These are phyloP conservation scores for Conticribra guillardii DNA, from an alignment of 108 stramenopile genomes.

Conservation along the genomic window DNA sequence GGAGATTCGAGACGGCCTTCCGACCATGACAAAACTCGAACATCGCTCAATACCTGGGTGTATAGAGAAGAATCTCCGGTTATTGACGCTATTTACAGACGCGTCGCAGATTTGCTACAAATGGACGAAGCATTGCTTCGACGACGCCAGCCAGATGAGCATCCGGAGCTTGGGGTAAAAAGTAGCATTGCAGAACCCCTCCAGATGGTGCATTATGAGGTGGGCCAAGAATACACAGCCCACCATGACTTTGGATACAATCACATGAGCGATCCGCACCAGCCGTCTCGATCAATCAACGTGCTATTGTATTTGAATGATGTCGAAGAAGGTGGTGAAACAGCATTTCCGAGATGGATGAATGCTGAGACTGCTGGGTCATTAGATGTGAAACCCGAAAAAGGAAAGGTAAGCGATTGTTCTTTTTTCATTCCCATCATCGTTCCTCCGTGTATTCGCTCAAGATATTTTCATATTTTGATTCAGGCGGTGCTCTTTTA, in stretches of 20 bases:
- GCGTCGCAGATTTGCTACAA: slow-evolving; percentile 81
- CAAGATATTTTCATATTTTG: background rate
- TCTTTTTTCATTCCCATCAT: background rate
- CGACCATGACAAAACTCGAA: slow-evolving; percentile 55
- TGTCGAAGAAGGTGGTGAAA: slow-evolving; percentile 74
- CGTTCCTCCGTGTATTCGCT: background rate
- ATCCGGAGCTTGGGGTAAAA: slow-evolving; percentile 52
- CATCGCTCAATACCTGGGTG: slow-evolving; percentile 88
- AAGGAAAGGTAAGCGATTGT: slow-evolving; percentile 46
- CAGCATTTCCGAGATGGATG: slow-evolving; percentile 76
- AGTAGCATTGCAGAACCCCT: slow-evolving; percentile 70
- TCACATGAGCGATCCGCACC: slow-evolving; percentile 42
- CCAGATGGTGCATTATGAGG: slow-evolving; percentile 89
- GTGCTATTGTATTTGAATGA: slow-evolving; percentile 86
- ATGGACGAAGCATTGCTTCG: slow-evolving; percentile 82
- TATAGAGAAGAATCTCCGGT: slow-evolving; percentile 62
- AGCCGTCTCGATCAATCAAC: slow-evolving; percentile 74
- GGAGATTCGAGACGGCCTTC: slow-evolving; percentile 33
- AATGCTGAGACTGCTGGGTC: slow-evolving; percentile 75
- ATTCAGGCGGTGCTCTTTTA: slow-evolving; percentile 83
- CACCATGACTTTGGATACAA: slow-evolving; percentile 90
- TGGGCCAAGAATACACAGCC: slow-evolving; percentile 81
- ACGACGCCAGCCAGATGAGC: slow-evolving; percentile 52
- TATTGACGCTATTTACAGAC: slow-evolving; percentile 85
- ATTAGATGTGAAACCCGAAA: slow-evolving; percentile 63